phyloP scores from a whole-genome alignment of 257 asterid genomes.

The Solanum pinnatisectum region DNA sequence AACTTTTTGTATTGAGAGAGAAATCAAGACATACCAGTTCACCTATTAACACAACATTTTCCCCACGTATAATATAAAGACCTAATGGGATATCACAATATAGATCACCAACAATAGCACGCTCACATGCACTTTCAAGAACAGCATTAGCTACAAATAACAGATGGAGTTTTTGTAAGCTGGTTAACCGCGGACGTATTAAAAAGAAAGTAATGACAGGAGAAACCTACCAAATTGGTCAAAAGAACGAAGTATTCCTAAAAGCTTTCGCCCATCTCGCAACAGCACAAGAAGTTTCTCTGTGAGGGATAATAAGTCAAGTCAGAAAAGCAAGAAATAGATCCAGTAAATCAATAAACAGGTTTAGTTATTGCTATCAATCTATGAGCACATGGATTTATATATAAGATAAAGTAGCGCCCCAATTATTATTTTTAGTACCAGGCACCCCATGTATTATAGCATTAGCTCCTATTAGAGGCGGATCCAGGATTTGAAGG shows the following conservation, averaged over 20 bases:
- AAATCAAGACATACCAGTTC: constrained; percentile 61
- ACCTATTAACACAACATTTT: constrained; percentile 93
- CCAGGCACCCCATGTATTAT: background rate
- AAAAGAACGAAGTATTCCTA: constrained; percentile 71
- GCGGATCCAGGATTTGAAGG: too few species aligned
- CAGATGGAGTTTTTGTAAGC: constrained; percentile 7
- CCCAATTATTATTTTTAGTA: background rate
- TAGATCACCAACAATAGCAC: constrained; percentile 82
- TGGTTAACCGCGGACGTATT: background rate
- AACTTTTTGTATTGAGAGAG: background rate
- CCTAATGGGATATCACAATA: constrained; percentile 93
- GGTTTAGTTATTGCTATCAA: background rate
- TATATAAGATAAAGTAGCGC: background rate
- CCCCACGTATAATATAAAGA: constrained; percentile 87
- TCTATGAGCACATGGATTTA: background rate
- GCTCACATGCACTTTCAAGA: constrained; percentile 94
- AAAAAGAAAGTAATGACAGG: background rate
- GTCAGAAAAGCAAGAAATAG: background rate
- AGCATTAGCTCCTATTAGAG: background rate
- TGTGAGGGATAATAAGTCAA: constrained; percentile 11
- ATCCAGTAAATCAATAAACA: background rate
- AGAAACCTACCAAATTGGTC: constrained; percentile 64
- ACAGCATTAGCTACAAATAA: constrained; percentile 78
- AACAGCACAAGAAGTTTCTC: constrained; percentile 71
- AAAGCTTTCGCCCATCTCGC: constrained; percentile 65